phyloP scores from a whole-genome alignment of 345 rosid genomes.

The Eucalyptus curtisii region DNA sequence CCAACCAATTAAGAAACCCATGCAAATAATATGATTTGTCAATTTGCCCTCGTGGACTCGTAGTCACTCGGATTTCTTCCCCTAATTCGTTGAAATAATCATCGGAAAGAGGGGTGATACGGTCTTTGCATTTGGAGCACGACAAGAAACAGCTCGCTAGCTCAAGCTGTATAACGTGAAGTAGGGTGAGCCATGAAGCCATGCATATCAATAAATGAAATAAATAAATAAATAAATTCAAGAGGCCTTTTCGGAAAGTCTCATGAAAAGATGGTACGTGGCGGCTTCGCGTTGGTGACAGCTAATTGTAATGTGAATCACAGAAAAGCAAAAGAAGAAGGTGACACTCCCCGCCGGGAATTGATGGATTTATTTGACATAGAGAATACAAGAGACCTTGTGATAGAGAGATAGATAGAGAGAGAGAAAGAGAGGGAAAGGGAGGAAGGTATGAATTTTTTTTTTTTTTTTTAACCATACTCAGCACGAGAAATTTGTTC shows the following conservation, averaged over 20 bases:
- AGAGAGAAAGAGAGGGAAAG: not conserved
- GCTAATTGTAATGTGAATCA: conserved; percentile 39
- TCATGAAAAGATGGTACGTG: conserved; percentile 20
- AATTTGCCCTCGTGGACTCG: not conserved
- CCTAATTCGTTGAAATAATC: not conserved
- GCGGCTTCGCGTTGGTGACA: conserved; percentile 29
- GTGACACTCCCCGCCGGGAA: conserved; percentile 14
- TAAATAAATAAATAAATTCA: not conserved
- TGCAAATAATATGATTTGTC: not conserved
- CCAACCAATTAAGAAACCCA: not conserved
- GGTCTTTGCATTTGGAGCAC: not conserved
- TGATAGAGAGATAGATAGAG: not conserved
- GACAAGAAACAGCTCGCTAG: not conserved
- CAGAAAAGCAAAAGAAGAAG: not conserved
- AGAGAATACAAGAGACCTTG: not conserved
- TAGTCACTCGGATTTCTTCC: not conserved
- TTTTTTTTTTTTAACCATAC: not conserved
- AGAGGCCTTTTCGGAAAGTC: not conserved
- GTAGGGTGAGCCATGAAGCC: not conserved
- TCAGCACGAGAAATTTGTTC: not conserved
- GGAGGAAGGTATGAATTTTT: not conserved
- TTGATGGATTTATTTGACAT: conserved; percentile 1
- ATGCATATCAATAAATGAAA: not conserved
- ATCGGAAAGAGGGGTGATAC: not conserved
- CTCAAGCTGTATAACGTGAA: not conserved